Conservation (phyloP, 352 stramenopile species). For the Pythium monospermum region DNA sequence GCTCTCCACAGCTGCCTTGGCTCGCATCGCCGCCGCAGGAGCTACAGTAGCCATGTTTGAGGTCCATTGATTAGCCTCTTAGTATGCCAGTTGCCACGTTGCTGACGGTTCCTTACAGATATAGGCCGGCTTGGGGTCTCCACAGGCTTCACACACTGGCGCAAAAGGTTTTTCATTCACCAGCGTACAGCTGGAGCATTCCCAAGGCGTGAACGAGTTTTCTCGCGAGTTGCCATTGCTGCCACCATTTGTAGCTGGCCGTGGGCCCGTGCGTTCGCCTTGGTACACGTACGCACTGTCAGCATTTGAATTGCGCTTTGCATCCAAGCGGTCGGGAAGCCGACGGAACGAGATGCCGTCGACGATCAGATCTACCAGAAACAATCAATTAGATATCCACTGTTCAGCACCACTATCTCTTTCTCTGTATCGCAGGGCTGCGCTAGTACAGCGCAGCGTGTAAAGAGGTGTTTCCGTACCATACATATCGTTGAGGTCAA, state of each 20-base stretch:
- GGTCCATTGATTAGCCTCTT: too few relatives aligned
- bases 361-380: slow-evolving; percentile 75
- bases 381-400: too few relatives aligned
- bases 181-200: slow-evolving; percentile 67
- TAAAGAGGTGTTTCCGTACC: too few relatives aligned
- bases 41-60: slow-evolving; percentile 31
- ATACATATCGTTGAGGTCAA: slow-evolving; percentile 87
- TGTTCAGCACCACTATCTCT: too few relatives aligned
- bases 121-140: slow-evolving; percentile 50
- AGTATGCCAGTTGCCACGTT: too few relatives aligned
- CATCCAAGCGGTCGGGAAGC: slow-evolving; percentile 50
- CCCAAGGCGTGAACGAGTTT: slow-evolving; percentile 61
- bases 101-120: slow-evolving; percentile 39
- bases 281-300: slow-evolving; percentile 47
- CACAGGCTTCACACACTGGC: slow-evolving; percentile 70
- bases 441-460: too few relatives aligned
- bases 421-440: too few relatives aligned
- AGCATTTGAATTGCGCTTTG: slow-evolving; percentile 22
- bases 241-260: too few relatives aligned
- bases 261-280: slow-evolving; percentile 20
- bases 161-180: slow-evolving; percentile 75
- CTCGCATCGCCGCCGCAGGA: slow-evolving; percentile 38
- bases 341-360: slow-evolving; percentile 76
- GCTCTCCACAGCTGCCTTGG: slow-evolving; percentile 35
- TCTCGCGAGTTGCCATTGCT: slow-evolving; percentile 34